Conservation (phyloP, 2,329 filamentous ascomycete genomes). For the Fusarium hainanense region DNA sequence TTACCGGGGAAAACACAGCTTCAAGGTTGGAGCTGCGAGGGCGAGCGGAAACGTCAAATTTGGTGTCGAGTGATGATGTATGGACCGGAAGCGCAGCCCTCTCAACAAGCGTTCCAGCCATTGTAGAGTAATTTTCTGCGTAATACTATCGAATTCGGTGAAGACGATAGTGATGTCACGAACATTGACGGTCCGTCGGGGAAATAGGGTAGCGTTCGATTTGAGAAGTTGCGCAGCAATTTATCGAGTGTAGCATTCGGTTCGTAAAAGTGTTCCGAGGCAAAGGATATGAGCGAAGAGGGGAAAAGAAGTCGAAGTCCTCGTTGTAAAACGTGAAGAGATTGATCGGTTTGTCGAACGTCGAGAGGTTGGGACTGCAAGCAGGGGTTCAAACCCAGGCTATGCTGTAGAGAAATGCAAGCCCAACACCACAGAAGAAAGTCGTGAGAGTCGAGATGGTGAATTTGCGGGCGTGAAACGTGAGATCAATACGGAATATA, state of each 20-base stretch:
- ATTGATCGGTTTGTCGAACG: constrained; percentile 26
- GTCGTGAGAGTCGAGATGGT: constrained; percentile 18
- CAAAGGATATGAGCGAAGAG: neutral
- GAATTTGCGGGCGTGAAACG: constrained; percentile 19
- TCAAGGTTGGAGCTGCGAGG: constrained; percentile 59
- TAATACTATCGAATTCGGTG: constrained; percentile 14
- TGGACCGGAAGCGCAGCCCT: constrained; percentile 24
- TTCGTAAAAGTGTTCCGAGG: neutral
- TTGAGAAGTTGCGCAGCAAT: constrained; percentile 6
- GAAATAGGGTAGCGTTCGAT: constrained; percentile 2
- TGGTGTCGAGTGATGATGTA: constrained; percentile 24
- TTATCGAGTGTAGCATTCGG: neutral
- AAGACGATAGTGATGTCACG: constrained; percentile 21
- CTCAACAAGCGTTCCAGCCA: constrained; percentile 44
- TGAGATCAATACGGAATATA: constrained; percentile 18
- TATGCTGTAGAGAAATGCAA: constrained; percentile 17
- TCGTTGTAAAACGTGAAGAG: constrained; percentile 22
- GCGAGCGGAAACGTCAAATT: constrained; percentile 32
- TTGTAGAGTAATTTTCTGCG: constrained; percentile 28
- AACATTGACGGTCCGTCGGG: constrained; percentile 32
- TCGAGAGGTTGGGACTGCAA: constrained; percentile 36
- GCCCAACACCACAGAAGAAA: constrained; percentile 18
- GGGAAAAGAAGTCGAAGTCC: constrained; percentile 13
- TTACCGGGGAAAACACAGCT: constrained; percentile 83
- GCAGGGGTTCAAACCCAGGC: constrained; percentile 40